phyloP scores from a whole-genome alignment of 148 eudicot genomes.

The Rhododendron williamsianum region DNA sequence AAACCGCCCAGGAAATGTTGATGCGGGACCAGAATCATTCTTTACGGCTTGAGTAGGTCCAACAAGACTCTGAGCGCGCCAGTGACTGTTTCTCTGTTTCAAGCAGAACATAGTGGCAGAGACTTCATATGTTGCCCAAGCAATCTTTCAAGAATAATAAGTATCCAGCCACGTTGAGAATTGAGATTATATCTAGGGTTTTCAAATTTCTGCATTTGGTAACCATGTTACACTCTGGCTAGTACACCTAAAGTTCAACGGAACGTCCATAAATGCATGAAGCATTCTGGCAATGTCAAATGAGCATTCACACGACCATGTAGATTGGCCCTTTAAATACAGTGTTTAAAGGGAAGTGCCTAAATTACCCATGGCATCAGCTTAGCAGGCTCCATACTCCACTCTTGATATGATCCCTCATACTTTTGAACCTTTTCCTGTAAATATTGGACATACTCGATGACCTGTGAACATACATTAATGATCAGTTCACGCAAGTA shows the following conservation, averaged over 20 bases:
- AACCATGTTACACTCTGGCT: neutral
- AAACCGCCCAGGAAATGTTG: constrained; percentile 40
- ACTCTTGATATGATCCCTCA: constrained; percentile 72
- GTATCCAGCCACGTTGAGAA: neutral
- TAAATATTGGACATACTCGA: constrained; percentile 72
- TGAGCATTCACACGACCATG: neutral
- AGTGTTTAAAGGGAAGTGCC: neutral
- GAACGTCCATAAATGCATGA: neutral
- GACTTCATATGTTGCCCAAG: neutral
- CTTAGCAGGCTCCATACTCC: constrained; percentile 76
- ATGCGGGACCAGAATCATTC: constrained; percentile 39
- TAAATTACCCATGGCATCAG: constrained; percentile 82
- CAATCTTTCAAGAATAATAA: neutral
- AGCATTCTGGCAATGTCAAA: neutral
- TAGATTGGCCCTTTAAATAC: neutral
- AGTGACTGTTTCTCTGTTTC: constrained; percentile 77
- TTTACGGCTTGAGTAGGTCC: constrained; percentile 52
- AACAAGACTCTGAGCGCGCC: constrained; percentile 60
- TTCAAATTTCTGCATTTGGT: neutral
- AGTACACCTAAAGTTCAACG: neutral
- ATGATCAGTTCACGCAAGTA: constrained; percentile 1
- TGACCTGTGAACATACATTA: constrained; percentile 47
- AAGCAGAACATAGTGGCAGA: constrained; percentile 9
- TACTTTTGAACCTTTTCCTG: constrained; percentile 83
- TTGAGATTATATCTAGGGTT: neutral